phyloP scores from a whole-genome alignment of 2,329 filamentous ascomycete genomes.

The Fusarium goolgardi region DNA sequence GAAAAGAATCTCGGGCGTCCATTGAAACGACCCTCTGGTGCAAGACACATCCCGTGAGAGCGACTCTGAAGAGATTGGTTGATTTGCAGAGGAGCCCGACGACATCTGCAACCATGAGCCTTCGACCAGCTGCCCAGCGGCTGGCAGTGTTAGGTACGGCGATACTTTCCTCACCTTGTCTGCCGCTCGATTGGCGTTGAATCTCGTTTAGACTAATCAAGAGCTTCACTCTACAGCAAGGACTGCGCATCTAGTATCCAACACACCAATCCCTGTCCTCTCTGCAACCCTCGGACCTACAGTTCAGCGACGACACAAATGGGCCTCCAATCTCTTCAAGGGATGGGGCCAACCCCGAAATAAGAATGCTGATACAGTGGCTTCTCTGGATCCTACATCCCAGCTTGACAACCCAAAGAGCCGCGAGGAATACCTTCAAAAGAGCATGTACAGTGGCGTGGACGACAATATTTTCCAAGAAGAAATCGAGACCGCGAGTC shows the following conservation, averaged over 20 bases:
- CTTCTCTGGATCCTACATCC: slow-evolving; percentile 40
- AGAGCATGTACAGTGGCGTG: slow-evolving; percentile 56
- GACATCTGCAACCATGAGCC: slow-evolving; percentile 65
- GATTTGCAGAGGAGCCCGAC: slow-evolving; percentile 36
- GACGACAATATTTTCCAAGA: slow-evolving; percentile 74
- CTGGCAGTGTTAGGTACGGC: slow-evolving; percentile 69
- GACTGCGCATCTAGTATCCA: slow-evolving; percentile 36
- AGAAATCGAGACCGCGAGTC: slow-evolving; percentile 57
- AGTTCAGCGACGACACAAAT: slow-evolving; percentile 56
- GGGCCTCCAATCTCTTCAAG: slow-evolving; percentile 56
- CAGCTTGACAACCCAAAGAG: slow-evolving; percentile 59
- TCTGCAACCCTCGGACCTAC: slow-evolving; percentile 32
- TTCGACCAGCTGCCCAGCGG: slow-evolving; percentile 72
- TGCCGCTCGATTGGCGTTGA: slow-evolving; percentile 34
- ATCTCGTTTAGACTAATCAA: slow-evolving; percentile 29
- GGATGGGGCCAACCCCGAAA: slow-evolving; percentile 50
- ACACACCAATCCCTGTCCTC: slow-evolving; percentile 33
- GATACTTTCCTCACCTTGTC: slow-evolving; percentile 4
- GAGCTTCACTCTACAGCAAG: slow-evolving; percentile 37
- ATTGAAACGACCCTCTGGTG: slow-evolving; percentile 20
- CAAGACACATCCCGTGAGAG: slow-evolving; percentile 34
- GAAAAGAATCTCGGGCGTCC: slow-evolving; percentile 46
- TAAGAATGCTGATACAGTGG: slow-evolving; percentile 50
- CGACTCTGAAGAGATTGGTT: slow-evolving; percentile 37
- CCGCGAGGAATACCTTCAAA: slow-evolving; percentile 56